Percentiles rank a stretch among this genome's conserved stretches.
Conservation (phyloP, 164 flowering plant species). For the Liquidambar formosana region DNA sequence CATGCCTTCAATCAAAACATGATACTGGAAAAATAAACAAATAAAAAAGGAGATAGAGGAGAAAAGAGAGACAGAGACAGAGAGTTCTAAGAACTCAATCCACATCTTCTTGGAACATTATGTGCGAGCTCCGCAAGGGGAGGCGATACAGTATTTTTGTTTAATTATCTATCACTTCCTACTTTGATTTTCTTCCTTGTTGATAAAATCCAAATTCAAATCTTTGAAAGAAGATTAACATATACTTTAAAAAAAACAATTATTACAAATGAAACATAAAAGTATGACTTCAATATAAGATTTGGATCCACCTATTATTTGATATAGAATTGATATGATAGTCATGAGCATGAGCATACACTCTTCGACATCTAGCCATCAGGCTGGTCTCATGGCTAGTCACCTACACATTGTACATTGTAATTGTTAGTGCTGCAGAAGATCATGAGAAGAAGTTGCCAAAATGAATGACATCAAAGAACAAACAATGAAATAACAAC, state of each 20-base stretch:
- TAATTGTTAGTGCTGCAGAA: conserved; percentile 10
- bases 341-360: conserved; percentile 99
- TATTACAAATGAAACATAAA: not conserved
- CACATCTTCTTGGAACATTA: no score
- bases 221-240: not conserved
- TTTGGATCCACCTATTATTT: conserved; percentile 78
- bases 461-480: not conserved
- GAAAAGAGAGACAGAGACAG: no score
- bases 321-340: conserved; percentile 99
- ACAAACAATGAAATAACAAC: not conserved
- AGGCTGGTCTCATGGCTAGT: conserved; percentile 83
- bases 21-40: no score
- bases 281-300: not conserved
- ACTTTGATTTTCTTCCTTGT: no score
- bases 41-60: no score
- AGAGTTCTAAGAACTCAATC: no score
- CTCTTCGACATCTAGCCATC: conserved; percentile 89
- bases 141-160: no score
- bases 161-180: no score
- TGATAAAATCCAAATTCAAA: no score
- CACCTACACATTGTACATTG: conserved; percentile 45
- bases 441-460: not conserved
- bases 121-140: no score
- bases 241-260: not conserved
- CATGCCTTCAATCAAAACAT: no score